Evolutionary conservation across 2,329 filamentous ascomycete species (phyloP), one percentile per base, ranked within the genome.

Genomic region (Pseudomassariella vexata): DNA sequence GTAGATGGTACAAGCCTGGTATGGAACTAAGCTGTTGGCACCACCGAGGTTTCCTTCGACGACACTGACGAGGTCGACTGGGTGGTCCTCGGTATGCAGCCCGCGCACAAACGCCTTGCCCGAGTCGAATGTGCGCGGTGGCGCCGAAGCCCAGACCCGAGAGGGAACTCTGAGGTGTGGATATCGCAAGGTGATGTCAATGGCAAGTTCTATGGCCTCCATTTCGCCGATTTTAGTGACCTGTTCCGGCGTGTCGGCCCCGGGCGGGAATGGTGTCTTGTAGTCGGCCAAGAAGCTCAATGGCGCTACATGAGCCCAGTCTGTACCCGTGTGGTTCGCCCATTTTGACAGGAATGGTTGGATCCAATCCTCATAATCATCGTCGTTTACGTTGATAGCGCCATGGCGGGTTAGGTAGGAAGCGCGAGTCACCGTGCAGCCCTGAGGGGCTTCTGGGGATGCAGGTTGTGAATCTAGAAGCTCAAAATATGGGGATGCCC

Each of bases 1-100:
- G 52, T 80, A 83, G 9, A 68, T 73, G 7, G 76, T 73, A 44
- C 79, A 84, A 22, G 68, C 68, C 48, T 76, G 72, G 55, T 83
- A 82, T 0, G 78, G 76, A 1, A 79, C 82, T 41, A 82, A 53
- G 27, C 57, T 66, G 46, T 82, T 62, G 6, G 77, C 77, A 12
- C 76, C 77, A 3, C 66, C 59, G 37, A 76, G 59, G 35, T 72
- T 49, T 14, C 66, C 67, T 50, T 82, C 76, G 39, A 67, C 67
- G 32, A 81, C 58, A 40, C 62, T 60, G 26, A 75, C 64, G 6
- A 77, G 60, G 28, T 70, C 56, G 38, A 78, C 76, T 29, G 60
- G 59, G 37, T 70, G 65, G 41, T 68, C 69, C 26, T 66, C 65
- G 5, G 59, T 54, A 39, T 76, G 69, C 8, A 79, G 58, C 0